Conservation (phyloP, 2,329 filamentous ascomycete species). For the Hypoxylon sp. region DNA sequence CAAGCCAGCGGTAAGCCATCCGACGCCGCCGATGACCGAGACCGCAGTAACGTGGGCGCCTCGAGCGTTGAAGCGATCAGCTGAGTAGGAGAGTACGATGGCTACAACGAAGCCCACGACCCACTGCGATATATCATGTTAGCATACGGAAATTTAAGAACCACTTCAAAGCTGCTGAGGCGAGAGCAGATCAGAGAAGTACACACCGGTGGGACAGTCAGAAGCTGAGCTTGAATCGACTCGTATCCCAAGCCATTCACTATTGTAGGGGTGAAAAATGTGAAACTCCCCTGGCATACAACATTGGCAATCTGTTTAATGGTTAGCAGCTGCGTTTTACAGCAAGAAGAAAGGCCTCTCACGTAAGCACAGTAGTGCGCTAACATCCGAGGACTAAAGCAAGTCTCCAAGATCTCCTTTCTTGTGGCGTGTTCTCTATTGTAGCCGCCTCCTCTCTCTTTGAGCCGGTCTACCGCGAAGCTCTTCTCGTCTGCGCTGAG, state of each 20-base stretch:
- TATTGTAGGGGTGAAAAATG: conserved; percentile 66
- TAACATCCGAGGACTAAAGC: conserved; percentile 54
- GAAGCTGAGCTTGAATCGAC: conserved; percentile 47
- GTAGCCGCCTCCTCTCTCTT: conserved; percentile 52
- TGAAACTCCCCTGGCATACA: conserved; percentile 55
- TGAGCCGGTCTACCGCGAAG: conserved; percentile 44
- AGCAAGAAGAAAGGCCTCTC: neutral
- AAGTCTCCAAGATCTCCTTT: conserved; percentile 54
- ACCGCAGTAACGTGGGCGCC: conserved; percentile 46
- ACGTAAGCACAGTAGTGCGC: conserved; percentile 54
- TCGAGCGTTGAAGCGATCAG: conserved; percentile 44
- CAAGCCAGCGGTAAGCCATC: conserved; percentile 51
- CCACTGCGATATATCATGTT: conserved; percentile 33
- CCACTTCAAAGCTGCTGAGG: neutral
- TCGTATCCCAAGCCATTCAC: conserved; percentile 57
- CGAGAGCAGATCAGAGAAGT: neutral
- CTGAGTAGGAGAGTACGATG: conserved; percentile 45
- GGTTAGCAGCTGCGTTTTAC: neutral
- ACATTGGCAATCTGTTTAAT: conserved; percentile 46
- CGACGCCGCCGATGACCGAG: conserved; percentile 49
- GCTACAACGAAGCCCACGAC: conserved; percentile 47
- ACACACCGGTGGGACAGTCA: conserved; percentile 47
- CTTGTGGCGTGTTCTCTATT: conserved; percentile 53
- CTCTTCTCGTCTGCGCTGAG: conserved; percentile 41
- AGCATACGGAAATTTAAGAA: neutral